Percentiles rank a stretch among this genome's conserved stretches.
phyloP scores from a whole-genome alignment of 371 early-diverging fungal species.

The Batrachochytrium dendrobatidis region DNA sequence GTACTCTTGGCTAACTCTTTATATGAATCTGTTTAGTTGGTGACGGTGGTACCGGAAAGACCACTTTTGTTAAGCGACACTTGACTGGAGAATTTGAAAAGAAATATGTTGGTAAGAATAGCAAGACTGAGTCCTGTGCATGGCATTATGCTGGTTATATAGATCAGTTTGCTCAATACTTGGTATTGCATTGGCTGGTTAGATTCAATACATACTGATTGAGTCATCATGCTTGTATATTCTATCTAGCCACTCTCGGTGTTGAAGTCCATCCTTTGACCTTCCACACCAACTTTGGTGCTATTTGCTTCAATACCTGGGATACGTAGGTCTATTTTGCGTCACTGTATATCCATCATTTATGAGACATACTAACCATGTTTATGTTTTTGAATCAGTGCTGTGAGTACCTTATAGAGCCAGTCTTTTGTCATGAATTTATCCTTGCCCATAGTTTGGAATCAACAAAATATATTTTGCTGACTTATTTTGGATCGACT shows the following conservation, averaged over 20 bases:
- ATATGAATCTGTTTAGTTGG: conserved; percentile 75
- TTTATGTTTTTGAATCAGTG: background rate
- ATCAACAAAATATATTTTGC: too few species aligned
- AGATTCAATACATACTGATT: too few species aligned
- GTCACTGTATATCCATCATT: background rate
- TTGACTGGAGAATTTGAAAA: conserved; percentile 99
- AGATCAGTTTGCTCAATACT: background rate
- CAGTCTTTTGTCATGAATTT: conserved; percentile 3
- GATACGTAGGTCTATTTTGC: conserved; percentile 42
- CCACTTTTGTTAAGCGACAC: conserved; percentile 99
- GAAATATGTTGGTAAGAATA: conserved; percentile 95
- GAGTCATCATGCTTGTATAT: background rate
- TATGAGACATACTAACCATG: background rate
- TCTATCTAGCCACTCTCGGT: conserved; percentile 92
- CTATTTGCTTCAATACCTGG: conserved; percentile 94
- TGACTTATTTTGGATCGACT: too few species aligned
- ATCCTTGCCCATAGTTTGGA: too few species aligned
- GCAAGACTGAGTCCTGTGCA: too few species aligned
- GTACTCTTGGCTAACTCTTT: too few species aligned
- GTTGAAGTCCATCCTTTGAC: conserved; percentile 97
- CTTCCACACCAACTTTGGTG: conserved; percentile 97
- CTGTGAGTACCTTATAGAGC: background rate
- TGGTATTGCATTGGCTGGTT: conserved; percentile 3
- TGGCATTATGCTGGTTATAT: background rate
- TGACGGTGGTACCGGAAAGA: conserved; percentile 99